Percentiles rank a stretch among this genome's conserved stretches.
Conservation (phyloP, 768 basidiomycete species). For the Tulasnella sp. region DNA sequence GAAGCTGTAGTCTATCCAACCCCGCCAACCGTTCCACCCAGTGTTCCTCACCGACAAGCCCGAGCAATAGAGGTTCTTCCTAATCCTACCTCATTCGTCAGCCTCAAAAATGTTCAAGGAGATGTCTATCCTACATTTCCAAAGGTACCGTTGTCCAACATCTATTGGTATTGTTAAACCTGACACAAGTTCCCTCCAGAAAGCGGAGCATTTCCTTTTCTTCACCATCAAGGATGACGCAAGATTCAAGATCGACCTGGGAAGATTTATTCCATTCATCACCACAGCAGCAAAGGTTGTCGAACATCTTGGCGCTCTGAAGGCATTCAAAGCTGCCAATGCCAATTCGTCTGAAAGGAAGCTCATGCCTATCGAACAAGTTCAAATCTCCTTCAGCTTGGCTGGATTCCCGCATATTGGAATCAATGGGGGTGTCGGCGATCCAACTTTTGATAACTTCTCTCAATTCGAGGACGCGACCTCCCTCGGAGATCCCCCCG, state of each 20-base stretch:
- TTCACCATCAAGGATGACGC: slow-evolving; percentile 7
- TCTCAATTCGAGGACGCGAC: neutral
- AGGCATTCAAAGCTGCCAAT: neutral
- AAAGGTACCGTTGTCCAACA: neutral
- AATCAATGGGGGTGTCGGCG: neutral
- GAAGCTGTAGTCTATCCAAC: neutral
- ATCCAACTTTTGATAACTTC: neutral
- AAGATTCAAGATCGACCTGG: neutral
- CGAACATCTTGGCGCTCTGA: neutral
- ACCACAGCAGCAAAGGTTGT: slow-evolving; percentile 7
- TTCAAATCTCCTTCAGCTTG: neutral
- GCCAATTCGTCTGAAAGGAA: neutral
- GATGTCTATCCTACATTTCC: slow-evolving; percentile 8
- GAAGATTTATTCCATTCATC: slow-evolving; percentile 4
- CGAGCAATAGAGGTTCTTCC: neutral
- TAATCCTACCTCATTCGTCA: neutral
- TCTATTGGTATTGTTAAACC: neutral
- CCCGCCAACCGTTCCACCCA: slow-evolving; percentile 4
- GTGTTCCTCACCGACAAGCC: no score
- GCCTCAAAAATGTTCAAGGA: slow-evolving; percentile 1
- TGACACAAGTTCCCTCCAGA: neutral
- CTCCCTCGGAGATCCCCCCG: neutral
- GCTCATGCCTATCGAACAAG: neutral
- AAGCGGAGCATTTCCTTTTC: slow-evolving; percentile 11
- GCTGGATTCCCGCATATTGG: neutral